Evolutionary conservation across 2,329 filamentous ascomycete genomes (phyloP).

Genomic region (Xylaria sp.): DNA sequence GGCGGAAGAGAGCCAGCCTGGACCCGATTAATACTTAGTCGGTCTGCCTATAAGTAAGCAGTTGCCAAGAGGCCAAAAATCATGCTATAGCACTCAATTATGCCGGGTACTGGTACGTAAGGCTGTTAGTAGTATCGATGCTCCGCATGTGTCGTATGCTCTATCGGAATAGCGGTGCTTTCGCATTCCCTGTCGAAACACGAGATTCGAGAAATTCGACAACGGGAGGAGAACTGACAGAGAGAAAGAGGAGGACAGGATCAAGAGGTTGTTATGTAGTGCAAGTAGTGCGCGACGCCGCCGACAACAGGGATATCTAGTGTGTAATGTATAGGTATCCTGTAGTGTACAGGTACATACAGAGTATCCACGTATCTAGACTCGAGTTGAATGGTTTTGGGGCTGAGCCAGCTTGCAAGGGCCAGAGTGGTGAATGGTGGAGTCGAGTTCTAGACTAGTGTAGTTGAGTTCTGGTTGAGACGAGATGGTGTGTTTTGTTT

Average conservation of each 20-base stretch:
- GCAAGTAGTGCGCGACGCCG: neutral
- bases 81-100: conserved; percentile 3
- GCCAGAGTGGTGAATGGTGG: neutral
- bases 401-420: conserved; percentile 29
- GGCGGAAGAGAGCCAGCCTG: conserved; percentile 8
- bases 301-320: neutral
- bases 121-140: neutral
- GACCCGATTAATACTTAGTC: neutral
- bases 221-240: neutral
- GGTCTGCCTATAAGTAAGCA: conserved; percentile 11
- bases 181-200: neutral
- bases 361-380: conserved; percentile 4
- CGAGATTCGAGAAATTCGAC: neutral
- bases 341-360: neutral
- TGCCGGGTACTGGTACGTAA: neutral
- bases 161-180: neutral
- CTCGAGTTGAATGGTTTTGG: conserved; percentile 11
- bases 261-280: neutral
- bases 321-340: neutral
- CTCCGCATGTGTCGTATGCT: neutral
- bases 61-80: conserved; percentile 23
- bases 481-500: neutral
- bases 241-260: neutral
- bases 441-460: neutral
- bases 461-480: conserved; percentile 6